Evolutionary conservation across 805 yeast genomes (phyloP).

Genomic region (Wickerhamomyces queroliae): DNA sequence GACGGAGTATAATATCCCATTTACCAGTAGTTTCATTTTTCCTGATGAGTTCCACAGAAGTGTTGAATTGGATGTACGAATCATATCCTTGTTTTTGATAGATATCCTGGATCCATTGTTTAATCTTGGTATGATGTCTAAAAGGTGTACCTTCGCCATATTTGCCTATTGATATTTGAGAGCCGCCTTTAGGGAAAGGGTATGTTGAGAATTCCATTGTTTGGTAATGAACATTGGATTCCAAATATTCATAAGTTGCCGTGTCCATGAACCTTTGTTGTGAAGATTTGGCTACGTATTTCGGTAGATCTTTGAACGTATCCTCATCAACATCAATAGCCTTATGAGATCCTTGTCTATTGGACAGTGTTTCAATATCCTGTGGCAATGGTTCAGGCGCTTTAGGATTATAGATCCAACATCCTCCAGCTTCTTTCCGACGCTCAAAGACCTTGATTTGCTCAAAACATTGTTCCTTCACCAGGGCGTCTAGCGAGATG

Average conservation of each 20-base stretch:
- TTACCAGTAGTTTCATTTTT: neutral
- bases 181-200: slow-evolving; percentile 4
- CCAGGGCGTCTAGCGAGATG: slow-evolving; percentile 29
- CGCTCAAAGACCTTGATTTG: slow-evolving; percentile 34
- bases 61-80: neutral
- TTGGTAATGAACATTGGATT: slow-evolving; percentile 6
- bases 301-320: neutral
- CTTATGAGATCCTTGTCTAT: neutral
- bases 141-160: slow-evolving; percentile 8
- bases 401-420: slow-evolving; percentile 30
- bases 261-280: slow-evolving; percentile 3
- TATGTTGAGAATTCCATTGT: slow-evolving; percentile 6
- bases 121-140: slow-evolving; percentile 6
- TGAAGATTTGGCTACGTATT: neutral
- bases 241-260: slow-evolving; percentile 5
- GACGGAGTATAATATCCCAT: neutral
- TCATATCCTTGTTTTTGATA: neutral
- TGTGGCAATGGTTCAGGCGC: slow-evolving; percentile 2
- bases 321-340: neutral
- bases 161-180: slow-evolving; percentile 1
- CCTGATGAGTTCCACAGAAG: neutral
- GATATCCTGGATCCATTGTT: slow-evolving; percentile 1
- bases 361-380: neutral
- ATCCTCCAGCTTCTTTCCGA: slow-evolving; percentile 33
- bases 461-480: slow-evolving; percentile 27